Conservation (phyloP, 345 rosid genomes). For the Ceriops tagal region DNA sequence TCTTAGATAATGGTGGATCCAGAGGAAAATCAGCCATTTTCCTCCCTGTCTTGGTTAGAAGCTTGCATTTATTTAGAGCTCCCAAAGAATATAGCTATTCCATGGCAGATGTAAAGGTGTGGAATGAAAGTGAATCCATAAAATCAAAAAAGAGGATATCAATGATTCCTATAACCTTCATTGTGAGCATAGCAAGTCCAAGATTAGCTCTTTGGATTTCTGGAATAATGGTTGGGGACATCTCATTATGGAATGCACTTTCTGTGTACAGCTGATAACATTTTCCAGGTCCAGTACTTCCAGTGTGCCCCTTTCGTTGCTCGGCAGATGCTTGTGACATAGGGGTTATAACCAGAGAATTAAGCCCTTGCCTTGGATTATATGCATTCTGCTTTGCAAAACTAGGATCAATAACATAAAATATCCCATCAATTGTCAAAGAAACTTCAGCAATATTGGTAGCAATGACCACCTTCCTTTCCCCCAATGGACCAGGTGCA, state of each 20-base stretch:
- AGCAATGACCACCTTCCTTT: conserved; percentile 82
- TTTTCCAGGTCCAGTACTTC: conserved; percentile 88
- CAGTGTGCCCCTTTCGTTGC: conserved; percentile 73
- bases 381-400: conserved; percentile 78
- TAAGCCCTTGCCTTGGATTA: conserved; percentile 77
- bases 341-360: conserved; percentile 71
- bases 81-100: conserved; percentile 83
- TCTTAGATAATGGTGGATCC: conserved; percentile 85
- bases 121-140: conserved; percentile 74
- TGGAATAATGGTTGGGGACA: conserved; percentile 76
- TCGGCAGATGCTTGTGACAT: conserved; percentile 87
- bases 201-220: conserved; percentile 93
- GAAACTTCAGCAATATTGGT: conserved; percentile 87
- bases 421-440: conserved; percentile 72
- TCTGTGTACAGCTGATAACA: conserved; percentile 78
- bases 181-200: conserved; percentile 52
- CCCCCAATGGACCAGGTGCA: conserved; percentile 79
- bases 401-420: conserved; percentile 82
- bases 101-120: conserved; percentile 86
- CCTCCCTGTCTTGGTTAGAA: conserved; percentile 85
- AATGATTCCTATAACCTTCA: conserved; percentile 96
- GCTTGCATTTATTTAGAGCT: conserved; percentile 86
- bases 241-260: conserved; percentile 72
- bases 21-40: conserved; percentile 97
- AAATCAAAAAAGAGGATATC: conserved; percentile 74